A percentile compares a stretch with the other conserved stretches of the same genome.
Evolutionary conservation across 495 filamentous ascomycete genomes (phyloP).

Genomic region (Xanthoparmelia taractica): DNA sequence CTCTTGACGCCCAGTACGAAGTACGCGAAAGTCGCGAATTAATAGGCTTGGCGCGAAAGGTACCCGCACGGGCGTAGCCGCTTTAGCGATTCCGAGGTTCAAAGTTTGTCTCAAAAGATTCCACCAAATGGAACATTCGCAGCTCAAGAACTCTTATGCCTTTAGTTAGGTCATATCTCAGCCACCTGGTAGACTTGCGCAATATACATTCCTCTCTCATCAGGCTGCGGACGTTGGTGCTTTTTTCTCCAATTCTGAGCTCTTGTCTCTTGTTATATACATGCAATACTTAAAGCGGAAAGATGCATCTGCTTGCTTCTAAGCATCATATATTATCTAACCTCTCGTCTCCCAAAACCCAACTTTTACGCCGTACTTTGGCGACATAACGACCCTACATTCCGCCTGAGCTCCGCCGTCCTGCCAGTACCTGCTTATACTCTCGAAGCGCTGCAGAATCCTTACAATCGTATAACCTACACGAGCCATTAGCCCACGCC

Average conservation of each 20-base stretch:
- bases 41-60: no score
- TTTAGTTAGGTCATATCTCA: no score
- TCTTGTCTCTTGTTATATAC: background rate
- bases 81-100: no score
- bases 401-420: constrained; percentile 48
- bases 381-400: constrained; percentile 60
- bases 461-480: constrained; percentile 31
- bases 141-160: no score
- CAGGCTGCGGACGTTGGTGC: constrained; percentile 1
- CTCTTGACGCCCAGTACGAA: no score
- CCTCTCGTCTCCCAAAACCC: constrained; percentile 37
- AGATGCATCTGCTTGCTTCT: background rate
- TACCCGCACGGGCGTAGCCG: no score
- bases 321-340: background rate
- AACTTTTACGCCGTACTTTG: constrained; percentile 53
- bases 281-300: background rate
- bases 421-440: constrained; percentile 45
- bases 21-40: no score
- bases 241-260: background rate
- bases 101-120: no score
- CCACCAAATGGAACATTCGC: no score
- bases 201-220: background rate
- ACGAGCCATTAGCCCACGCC: background rate
- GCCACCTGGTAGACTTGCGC: no score
- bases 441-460: constrained; percentile 34